Conservation (phyloP, 106 monocot species). For the Platanthera guangdongensis region DNA sequence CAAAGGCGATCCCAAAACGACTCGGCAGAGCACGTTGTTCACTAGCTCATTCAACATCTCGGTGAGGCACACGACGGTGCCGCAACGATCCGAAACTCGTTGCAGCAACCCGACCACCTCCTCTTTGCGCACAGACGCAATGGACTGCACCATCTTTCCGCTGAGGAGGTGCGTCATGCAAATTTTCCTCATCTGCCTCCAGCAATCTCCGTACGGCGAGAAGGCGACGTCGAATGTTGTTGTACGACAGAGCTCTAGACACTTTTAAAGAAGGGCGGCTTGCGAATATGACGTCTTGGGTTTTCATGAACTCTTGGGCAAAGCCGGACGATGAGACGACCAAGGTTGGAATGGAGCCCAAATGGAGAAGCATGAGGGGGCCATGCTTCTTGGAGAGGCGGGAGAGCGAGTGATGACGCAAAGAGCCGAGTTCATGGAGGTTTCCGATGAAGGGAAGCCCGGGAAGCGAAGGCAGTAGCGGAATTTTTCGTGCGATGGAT, state of each 20-base stretch:
- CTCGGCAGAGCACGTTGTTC: not conserved
- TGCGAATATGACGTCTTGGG: not conserved
- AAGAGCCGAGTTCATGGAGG: slow-evolving; percentile 9
- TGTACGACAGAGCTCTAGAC: not conserved
- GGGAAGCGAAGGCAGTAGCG: slow-evolving; percentile 4
- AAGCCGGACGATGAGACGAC: slow-evolving; percentile 13
- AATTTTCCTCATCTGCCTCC: slow-evolving; percentile 3
- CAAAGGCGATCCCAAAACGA: not conserved
- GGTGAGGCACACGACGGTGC: not conserved
- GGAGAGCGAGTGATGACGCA: not conserved
- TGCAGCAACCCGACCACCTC: not conserved
- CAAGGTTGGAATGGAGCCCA: slow-evolving; percentile 14
- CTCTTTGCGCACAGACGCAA: not conserved
- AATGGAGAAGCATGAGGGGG: slow-evolving; percentile 17
- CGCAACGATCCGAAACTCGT: not conserved
- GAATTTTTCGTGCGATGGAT: not conserved
- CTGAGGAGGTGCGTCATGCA: not conserved
- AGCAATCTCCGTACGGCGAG: not conserved
- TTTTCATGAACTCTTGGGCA: slow-evolving; percentile 7
- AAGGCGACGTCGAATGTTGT: not conserved
- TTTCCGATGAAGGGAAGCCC: slow-evolving; percentile 16
- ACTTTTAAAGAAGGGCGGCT: not conserved
- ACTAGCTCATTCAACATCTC: not conserved
- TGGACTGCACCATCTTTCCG: not conserved
- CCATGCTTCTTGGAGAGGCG: slow-evolving; percentile 9